A percentile compares a stretch with the other conserved stretches of the same genome.
phyloP scores from a whole-genome alignment of 306 rosid genomes.

The Herpetospermum pedunculosum region DNA sequence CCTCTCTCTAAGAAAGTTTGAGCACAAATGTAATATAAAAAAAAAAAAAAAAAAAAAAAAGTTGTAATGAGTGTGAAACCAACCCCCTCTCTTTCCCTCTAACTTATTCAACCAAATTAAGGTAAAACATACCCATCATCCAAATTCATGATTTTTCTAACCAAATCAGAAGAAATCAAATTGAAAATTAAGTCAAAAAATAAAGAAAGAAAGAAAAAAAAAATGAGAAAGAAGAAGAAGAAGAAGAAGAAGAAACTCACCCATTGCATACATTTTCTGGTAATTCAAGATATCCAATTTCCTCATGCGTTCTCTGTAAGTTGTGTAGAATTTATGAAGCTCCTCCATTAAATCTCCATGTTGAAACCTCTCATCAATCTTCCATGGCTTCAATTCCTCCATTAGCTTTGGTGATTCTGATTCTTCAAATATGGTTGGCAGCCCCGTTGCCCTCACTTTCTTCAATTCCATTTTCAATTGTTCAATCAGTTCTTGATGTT shows the following conservation, averaged over 20 bases:
- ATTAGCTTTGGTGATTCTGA: slow-evolving; percentile 69
- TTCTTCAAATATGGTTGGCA: slow-evolving; percentile 85
- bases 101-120: background rate
- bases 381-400: slow-evolving; percentile 92
- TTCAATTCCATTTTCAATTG: slow-evolving; percentile 81
- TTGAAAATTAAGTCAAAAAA: background rate
- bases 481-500: slow-evolving; percentile 83
- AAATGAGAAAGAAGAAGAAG: background rate
- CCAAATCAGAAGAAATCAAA: background rate
- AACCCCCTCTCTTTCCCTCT: background rate
- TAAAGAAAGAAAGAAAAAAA: background rate
- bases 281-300: slow-evolving; percentile 89
- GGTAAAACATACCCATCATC: background rate
- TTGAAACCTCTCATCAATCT: slow-evolving; percentile 66
- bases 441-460: slow-evolving; percentile 69
- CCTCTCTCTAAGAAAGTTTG: background rate
- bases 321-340: slow-evolving; percentile 71
- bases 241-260: slow-evolving; percentile 34
- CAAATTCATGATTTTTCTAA: background rate
- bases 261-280: slow-evolving; percentile 92
- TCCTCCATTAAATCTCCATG: slow-evolving; percentile 38
- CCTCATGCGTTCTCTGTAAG: slow-evolving; percentile 84
- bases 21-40: background rate
- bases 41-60: background rate
- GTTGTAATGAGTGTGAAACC: too few species aligned